phyloP scores from a whole-genome alignment of 495 filamentous ascomycete genomes.

The Parathielavia hyrcaniae region DNA sequence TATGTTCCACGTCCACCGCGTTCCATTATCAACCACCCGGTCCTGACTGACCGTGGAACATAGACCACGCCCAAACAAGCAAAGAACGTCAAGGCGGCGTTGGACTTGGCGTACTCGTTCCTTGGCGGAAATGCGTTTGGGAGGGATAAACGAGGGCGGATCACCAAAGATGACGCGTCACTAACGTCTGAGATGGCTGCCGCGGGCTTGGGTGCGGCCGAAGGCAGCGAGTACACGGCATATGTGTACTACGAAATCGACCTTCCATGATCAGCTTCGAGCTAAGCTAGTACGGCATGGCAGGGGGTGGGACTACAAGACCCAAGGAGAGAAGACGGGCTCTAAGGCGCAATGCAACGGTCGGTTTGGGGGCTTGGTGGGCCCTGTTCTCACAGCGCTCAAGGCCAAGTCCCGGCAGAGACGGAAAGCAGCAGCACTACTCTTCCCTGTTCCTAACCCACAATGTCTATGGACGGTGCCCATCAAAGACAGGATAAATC shows the following conservation, averaged over 20 bases:
- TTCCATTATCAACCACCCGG: not conserved
- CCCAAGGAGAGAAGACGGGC: not conserved
- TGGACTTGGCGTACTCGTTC: slow-evolving; percentile 87
- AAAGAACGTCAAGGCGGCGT: slow-evolving; percentile 69
- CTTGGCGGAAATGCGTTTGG: slow-evolving; percentile 93
- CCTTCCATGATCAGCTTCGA: slow-evolving; percentile 41
- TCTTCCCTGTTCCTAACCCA: not conserved
- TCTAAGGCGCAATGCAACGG: not conserved
- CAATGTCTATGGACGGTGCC: not conserved
- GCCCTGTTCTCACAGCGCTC: not conserved
- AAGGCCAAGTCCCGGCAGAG: not conserved
- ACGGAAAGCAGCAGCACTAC: not conserved
- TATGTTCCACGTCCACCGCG: slow-evolving; percentile 35
- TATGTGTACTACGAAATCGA: slow-evolving; percentile 98
- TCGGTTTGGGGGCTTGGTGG: not conserved
- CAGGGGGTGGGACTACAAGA: no score
- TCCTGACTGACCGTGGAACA: slow-evolving; percentile 20
- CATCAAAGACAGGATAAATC: not conserved
- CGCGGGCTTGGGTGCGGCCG: slow-evolving; percentile 52
- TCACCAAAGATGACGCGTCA: slow-evolving; percentile 76
- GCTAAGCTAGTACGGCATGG: not conserved
- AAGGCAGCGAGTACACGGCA: slow-evolving; percentile 80
- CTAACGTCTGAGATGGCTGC: slow-evolving; percentile 73
- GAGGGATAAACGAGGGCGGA: slow-evolving; percentile 84
- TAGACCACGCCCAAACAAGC: slow-evolving; percentile 76